Evolutionary conservation across 2,329 filamentous ascomycete genomes (phyloP).

Genomic region (Remersonia thermophila): DNA sequence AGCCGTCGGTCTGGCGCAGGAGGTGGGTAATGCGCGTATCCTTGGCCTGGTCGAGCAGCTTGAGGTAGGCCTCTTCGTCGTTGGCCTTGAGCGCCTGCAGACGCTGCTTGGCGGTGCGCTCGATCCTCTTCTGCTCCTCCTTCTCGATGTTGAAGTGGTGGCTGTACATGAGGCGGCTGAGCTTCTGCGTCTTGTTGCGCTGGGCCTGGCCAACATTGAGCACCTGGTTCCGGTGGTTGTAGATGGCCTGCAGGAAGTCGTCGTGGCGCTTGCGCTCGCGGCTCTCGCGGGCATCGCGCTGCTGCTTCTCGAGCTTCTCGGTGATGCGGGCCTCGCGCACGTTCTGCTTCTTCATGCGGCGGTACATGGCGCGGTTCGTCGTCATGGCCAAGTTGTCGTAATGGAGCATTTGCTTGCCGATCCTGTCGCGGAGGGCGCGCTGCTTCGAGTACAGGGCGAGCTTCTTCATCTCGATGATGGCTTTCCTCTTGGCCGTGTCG

Average conservation of each 20-base stretch:
- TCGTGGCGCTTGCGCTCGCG: conserved; percentile 96
- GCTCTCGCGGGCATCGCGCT: conserved; percentile 87
- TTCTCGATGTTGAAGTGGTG: conserved; percentile 97
- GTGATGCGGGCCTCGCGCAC: conserved; percentile 91
- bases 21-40: conserved; percentile 98
- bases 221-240: conserved; percentile 70
- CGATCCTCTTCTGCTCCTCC: conserved; percentile 96
- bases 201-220: conserved; percentile 53
- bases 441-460: conserved; percentile 82
- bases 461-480: conserved; percentile 91
- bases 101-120: conserved; percentile 98
- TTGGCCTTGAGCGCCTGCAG: conserved; percentile 96
- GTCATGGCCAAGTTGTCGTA: conserved; percentile 97
- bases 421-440: conserved; percentile 68
- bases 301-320: conserved; percentile 97
- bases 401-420: conserved; percentile 85
- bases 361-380: conserved; percentile 80
- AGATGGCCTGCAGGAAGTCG: conserved; percentile 80
- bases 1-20: conserved; percentile 92
- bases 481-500: conserved; percentile 73
- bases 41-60: conserved; percentile 94
- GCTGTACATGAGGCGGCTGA: conserved; percentile 75
- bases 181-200: conserved; percentile 66
- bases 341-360: conserved; percentile 94
- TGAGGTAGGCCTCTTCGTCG: conserved; percentile 97